phyloP scores from a whole-genome alignment of 1,284 basidiomycete genomes.

The Ustilago hordei region DNA sequence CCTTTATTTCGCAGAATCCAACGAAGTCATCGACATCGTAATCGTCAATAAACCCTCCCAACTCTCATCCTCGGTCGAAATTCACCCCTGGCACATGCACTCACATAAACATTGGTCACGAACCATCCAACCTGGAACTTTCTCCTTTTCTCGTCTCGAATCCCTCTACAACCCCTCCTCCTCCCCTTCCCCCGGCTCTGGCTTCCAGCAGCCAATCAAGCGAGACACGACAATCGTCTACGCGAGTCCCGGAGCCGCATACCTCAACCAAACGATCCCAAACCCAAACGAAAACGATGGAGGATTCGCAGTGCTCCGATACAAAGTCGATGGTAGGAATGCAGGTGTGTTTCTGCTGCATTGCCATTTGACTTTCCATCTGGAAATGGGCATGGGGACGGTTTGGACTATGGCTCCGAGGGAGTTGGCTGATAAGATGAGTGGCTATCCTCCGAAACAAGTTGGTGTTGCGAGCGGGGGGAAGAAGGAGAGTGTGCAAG shows the following conservation, averaged over 20 bases:
- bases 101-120: constrained; percentile 42
- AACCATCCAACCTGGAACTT: constrained; percentile 46
- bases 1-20: constrained; percentile 39
- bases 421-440: constrained; percentile 4
- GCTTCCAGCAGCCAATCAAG: constrained; percentile 22
- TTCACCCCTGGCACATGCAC: constrained; percentile 62
- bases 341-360: constrained; percentile 48
- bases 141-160: constrained; percentile 30
- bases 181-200: neutral
- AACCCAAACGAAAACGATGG: constrained; percentile 27
- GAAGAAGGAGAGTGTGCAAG: constrained; percentile 3
- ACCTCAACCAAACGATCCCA: constrained; percentile 27
- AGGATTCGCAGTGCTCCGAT: constrained; percentile 50
- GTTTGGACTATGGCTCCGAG: constrained; percentile 40
- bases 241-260: constrained; percentile 43
- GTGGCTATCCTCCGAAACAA: constrained; percentile 16
- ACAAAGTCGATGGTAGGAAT: constrained; percentile 33
- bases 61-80: constrained; percentile 22
- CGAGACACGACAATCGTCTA: constrained; percentile 56
- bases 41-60: constrained; percentile 45
- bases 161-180: constrained; percentile 6
- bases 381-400: constrained; percentile 57
- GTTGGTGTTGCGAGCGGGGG: neutral
- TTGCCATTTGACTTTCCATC: constrained; percentile 52
- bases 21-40: constrained; percentile 57